Conservation (phyloP, 164 flowering plant species). For the Vitis rotundifolia region DNA sequence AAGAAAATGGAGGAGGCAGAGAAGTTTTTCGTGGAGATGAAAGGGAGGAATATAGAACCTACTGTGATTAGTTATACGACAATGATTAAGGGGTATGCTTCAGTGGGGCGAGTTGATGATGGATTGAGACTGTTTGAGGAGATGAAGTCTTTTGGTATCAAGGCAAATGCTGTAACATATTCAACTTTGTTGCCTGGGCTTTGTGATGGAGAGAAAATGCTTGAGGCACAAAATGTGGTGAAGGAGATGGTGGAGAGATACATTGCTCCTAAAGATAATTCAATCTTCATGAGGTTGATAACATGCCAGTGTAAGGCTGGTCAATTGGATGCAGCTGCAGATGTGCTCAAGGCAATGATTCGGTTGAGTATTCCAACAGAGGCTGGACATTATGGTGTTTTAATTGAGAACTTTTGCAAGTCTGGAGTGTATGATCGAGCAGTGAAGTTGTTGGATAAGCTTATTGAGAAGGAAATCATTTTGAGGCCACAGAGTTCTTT, state of each 20-base stretch:
- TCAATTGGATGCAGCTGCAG: slow-evolving; percentile 67
- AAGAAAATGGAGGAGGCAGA: slow-evolving; percentile 78
- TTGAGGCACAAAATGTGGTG: slow-evolving; percentile 57
- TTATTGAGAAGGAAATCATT: slow-evolving; percentile 74
- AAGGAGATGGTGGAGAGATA: slow-evolving; percentile 69
- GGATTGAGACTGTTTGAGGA: slow-evolving; percentile 67
- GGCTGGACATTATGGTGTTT: slow-evolving; percentile 84
- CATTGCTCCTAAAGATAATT: slow-evolving; percentile 67
- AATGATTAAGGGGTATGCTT: slow-evolving; percentile 85
- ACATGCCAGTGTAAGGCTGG: slow-evolving; percentile 61
- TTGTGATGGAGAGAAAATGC: slow-evolving; percentile 75
- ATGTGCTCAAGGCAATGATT: slow-evolving; percentile 79
- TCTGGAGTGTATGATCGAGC: slow-evolving; percentile 61
- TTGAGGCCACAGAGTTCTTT: slow-evolving; percentile 49
- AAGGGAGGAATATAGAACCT: slow-evolving; percentile 58
- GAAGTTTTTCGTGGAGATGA: slow-evolving; percentile 77
- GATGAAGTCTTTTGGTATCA: slow-evolving; percentile 63
- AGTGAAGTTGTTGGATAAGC: slow-evolving; percentile 63
- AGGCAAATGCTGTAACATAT: slow-evolving; percentile 72
- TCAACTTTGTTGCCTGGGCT: slow-evolving; percentile 80
- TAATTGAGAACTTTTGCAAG: slow-evolving; percentile 76
- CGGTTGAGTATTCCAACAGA: slow-evolving; percentile 72
- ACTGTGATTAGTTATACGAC: slow-evolving; percentile 79
- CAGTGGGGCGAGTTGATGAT: slow-evolving; percentile 66
- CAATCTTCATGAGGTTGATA: slow-evolving; percentile 63